A percentile compares a stretch with the other conserved stretches of the same genome.
Conservation (phyloP, 2,329 filamentous ascomycete genomes). For the Simplicillium sp. region DNA sequence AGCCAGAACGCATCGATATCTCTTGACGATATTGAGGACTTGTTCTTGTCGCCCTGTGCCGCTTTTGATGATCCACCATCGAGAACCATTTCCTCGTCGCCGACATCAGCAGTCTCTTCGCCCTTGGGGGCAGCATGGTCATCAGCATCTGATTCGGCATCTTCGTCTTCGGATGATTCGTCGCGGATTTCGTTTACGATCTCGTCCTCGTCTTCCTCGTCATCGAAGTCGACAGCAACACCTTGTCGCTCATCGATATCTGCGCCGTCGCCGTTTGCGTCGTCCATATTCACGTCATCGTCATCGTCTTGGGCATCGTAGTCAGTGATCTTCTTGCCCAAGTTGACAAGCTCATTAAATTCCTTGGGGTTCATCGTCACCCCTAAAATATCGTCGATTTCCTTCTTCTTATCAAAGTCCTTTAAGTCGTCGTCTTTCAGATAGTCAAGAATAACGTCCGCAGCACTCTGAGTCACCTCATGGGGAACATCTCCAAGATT, state of each 20-base stretch:
- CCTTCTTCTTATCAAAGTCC: conserved; percentile 97
- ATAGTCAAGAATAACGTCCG: conserved; percentile 82
- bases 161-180: conserved; percentile 75
- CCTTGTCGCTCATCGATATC: conserved; percentile 82
- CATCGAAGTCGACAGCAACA: conserved; percentile 93
- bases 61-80: conserved; percentile 50
- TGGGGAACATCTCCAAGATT: conserved; percentile 89
- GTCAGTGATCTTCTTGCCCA: conserved; percentile 98
- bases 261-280: conserved; percentile 57
- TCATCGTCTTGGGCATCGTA: conserved; percentile 96
- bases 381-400: conserved; percentile 90
- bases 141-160: conserved; percentile 53
- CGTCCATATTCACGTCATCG: conserved; percentile 69
- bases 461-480: conserved; percentile 85
- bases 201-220: conserved; percentile 72
- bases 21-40: conserved; percentile 63
- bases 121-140: conserved; percentile 41
- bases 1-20: conserved; percentile 98
- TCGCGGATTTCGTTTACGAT: conserved; percentile 82
- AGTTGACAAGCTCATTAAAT: conserved; percentile 92
- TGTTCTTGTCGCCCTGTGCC: conserved; percentile 39
- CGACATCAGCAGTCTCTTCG: conserved; percentile 44
- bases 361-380: conserved; percentile 73
- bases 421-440: conserved; percentile 94
- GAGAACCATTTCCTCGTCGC: conserved; percentile 78